Conservation (phyloP, 2,329 filamentous ascomycete genomes). For the Botrytis galanthina region DNA sequence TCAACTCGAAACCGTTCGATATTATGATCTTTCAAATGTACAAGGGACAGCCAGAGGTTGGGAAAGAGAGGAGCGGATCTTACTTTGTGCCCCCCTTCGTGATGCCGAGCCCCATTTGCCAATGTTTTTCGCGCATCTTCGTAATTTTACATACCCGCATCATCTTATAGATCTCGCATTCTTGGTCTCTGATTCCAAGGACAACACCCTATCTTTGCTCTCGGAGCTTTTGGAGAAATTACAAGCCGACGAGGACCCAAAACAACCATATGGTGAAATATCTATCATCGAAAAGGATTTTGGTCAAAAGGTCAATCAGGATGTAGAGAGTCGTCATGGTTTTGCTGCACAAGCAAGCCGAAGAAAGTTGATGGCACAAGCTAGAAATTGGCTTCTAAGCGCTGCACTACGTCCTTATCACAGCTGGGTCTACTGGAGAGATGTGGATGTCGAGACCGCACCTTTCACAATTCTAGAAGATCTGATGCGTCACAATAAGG, state of each 20-base stretch:
- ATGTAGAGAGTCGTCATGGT: conserved; percentile 94
- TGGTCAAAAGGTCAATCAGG: conserved; percentile 94
- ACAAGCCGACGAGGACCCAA: conserved; percentile 75
- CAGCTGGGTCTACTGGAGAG: conserved; percentile 99
- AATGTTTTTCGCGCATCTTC: conserved; percentile 98
- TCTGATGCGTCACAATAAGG: conserved; percentile 97
- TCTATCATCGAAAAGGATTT: conserved; percentile 99
- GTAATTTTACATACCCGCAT: conserved; percentile 96
- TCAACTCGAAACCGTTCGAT: conserved; percentile 90
- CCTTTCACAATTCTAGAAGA: conserved; percentile 96
- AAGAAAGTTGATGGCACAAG: conserved; percentile 96
- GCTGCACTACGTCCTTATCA: conserved; percentile 91
- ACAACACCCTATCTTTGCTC: conserved; percentile 77
- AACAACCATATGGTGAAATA: conserved; percentile 88
- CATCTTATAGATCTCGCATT: conserved; percentile 95
- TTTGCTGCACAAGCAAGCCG: conserved; percentile 93
- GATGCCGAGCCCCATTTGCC: conserved; percentile 88
- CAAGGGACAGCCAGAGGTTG: conserved; percentile 89
- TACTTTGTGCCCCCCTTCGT: conserved; percentile 89
- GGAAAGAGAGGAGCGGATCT: conserved; percentile 93
- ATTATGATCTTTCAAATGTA: conserved; percentile 91
- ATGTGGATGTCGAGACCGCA: conserved; percentile 96
- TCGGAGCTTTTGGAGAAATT: conserved; percentile 72
- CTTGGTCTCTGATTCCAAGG: conserved; percentile 94
- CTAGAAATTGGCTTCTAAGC: conserved; percentile 93